Evolutionary conservation across 2,329 filamentous ascomycete genomes (phyloP), one percentile per base, ranked within the genome.

Genomic region (Aspergillus persii): DNA sequence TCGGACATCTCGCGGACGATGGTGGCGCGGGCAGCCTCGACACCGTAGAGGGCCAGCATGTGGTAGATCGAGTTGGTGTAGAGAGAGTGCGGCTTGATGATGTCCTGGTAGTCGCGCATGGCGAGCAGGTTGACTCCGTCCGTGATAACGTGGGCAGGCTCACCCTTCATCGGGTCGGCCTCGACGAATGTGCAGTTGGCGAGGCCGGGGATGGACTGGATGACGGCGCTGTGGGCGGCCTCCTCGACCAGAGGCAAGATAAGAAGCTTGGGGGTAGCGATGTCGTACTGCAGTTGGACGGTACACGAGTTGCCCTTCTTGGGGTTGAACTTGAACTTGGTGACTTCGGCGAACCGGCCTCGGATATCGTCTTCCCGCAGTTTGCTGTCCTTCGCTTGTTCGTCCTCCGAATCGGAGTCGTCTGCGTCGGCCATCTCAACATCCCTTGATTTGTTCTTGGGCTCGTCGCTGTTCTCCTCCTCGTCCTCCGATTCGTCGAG

Each of bases 51-150:
- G 27, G 83, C 80, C 12, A 98, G 86, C 75, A 98, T 90, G 41
- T 92, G 86, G 39, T 88, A 88, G 64, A 98, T 93, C 68, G 96
- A 94, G 80, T 99, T 99, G 65, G 94, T 97, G 76, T 90, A 87
- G 69, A 96, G 88, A 57, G 84, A 86, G 78, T 96, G 87, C 1
- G 92, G 90, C 76, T 97, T 88, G 78, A 98, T 90, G 73, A 90
- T 87, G 70, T 95, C 86, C 68, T 89, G 85, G 75, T 92, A 95
- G 61, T 90, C 87, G 73, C 95, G 92, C 89, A 99, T 96, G 29
- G 93, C 93, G 64, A 85, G 83, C 47, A 99, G 81, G 76, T 98
- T 99, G 68, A 93, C 89, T 60, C 95, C 95, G 29, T 89, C 86
- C 1, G 92, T 94, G 68, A 92, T 84, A 56, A 97, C 86, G 48